Evolutionary conservation across 495 filamentous ascomycete genomes (phyloP), one percentile per base, ranked within the genome.

Genomic region (Penicillium pulvis): DNA sequence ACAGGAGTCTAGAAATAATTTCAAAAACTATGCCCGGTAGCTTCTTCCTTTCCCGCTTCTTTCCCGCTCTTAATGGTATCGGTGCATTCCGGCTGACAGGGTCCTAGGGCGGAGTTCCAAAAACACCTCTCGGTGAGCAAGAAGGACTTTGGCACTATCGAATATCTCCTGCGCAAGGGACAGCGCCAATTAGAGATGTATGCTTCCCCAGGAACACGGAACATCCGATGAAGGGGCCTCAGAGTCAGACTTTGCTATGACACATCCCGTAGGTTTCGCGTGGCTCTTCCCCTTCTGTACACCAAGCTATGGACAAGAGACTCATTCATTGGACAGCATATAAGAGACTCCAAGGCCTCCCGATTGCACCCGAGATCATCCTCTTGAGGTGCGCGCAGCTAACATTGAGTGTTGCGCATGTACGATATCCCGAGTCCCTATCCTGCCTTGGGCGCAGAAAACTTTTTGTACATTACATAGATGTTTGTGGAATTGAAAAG

Each of bases 61-160:
- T 53, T 58, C 51, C 58, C 44, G 51, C 47, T 35, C 26, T n/a
- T 26, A 1, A 9, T 0, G 12, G 11, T 36, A 46, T 56, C 53
- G 45, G 44, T 58, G 19, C 48, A 65, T 31, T 61, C 39, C 41
- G 58, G 41, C 41, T 64, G 53, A 56, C 49, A 6, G n/a, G 48
- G 52, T 49, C 63, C 50, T 46, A 93, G 92, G 49, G 72, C 72
- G 36, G 91, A 97, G 62, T 98, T 98, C 62, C 75, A 86, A 46
- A 88, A 88, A 64, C 79, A 91, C 64, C 66, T 85, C 3, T 66
- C 69, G 20, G 66, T 97, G 36, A 86, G 88, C 72, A 97, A 91
- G 75, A 93, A 90, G 69, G 92, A 98, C 69, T 98, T 98, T 72
- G 74, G 75, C 44, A 84, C 92, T 3, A 87, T 98, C 57, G 94